These are phyloP conservation scores for Claviceps capensis DNA, from an alignment of 2,329 filamentous ascomycete species.

Conservation along the genomic window DNA sequence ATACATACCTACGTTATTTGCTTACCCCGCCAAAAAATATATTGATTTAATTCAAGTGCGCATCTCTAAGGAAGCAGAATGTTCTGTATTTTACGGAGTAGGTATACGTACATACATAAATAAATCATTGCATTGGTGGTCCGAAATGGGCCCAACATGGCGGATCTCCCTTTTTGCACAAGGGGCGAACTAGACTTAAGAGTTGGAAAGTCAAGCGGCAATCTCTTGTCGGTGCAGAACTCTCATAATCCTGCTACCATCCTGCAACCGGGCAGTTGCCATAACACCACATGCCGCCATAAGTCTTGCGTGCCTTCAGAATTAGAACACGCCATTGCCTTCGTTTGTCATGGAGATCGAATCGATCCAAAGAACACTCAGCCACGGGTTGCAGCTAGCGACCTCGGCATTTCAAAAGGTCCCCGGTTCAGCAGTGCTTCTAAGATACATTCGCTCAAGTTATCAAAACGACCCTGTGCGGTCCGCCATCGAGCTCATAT, in stretches of 20 bases:
- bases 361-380: constrained; percentile 38
- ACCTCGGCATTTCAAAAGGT: constrained; percentile 69
- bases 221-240: neutral
- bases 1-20: too few relatives aligned
- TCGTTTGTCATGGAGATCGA: constrained; percentile 46
- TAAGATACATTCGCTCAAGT: constrained; percentile 91
- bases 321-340: neutral
- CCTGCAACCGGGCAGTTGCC: neutral
- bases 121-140: too few relatives aligned
- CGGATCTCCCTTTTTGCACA: too few relatives aligned
- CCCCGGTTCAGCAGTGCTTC: constrained; percentile 83
- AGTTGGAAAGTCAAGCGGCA: neutral
- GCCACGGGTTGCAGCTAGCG: constrained; percentile 37
- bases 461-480: constrained; percentile 96
- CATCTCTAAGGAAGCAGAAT: too few relatives aligned
- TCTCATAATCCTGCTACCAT: neutral
- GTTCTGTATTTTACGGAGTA: too few relatives aligned
- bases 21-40: too few relatives aligned
- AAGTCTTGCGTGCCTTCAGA: neutral
- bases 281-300: neutral
- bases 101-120: too few relatives aligned
- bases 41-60: too few relatives aligned
- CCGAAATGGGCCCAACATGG: neutral
- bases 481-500: constrained; percentile 80
- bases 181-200: neutral